A percentile compares a stretch with the other conserved stretches of the same genome.
phyloP scores from a whole-genome alignment of 768 basidiomycete species.

The Tephrocybe sp. region DNA sequence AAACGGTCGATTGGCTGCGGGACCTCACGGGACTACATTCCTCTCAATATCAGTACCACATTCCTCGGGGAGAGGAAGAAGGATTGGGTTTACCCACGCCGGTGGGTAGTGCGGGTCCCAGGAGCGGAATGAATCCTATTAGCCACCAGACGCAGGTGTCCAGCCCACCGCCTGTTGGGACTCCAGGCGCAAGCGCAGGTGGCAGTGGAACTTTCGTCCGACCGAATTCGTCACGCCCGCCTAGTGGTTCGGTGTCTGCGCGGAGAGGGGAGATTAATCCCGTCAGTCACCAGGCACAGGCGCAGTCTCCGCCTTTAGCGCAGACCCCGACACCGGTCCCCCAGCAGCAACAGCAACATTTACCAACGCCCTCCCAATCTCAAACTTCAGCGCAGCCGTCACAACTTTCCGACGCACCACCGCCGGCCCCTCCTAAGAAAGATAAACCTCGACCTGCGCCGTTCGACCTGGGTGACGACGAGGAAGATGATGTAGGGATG shows the following conservation, averaged over 20 bases:
- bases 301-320: slow-evolving; percentile 18
- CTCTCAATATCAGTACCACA: slow-evolving; percentile 18
- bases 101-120: not conserved
- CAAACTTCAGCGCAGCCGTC: not conserved
- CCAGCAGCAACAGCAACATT: not conserved
- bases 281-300: slow-evolving; percentile 39
- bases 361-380: not conserved
- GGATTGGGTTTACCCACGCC: slow-evolving; percentile 2
- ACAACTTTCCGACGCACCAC: not conserved
- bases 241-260: slow-evolving; percentile 10
- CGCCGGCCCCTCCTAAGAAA: slow-evolving; percentile 11
- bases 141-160: slow-evolving; percentile 30
- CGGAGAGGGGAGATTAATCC: slow-evolving; percentile 32
- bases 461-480: slow-evolving; percentile 27
- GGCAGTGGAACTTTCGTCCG: slow-evolving; percentile 26
- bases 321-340: not conserved
- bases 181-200: slow-evolving; percentile 4
- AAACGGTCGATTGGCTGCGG: slow-evolving; percentile 42
- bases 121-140: slow-evolving; percentile 28
- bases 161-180: slow-evolving; percentile 2
- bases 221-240: slow-evolving; percentile 21
- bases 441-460: slow-evolving; percentile 12
- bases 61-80: slow-evolving; percentile 3
- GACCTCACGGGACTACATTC: slow-evolving; percentile 26
- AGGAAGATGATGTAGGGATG: slow-evolving; percentile 18